Evolutionary conservation across 2,329 filamentous ascomycete species (phyloP), one percentile per base, ranked within the genome.

Genomic region (Hortaea sp.): DNA sequence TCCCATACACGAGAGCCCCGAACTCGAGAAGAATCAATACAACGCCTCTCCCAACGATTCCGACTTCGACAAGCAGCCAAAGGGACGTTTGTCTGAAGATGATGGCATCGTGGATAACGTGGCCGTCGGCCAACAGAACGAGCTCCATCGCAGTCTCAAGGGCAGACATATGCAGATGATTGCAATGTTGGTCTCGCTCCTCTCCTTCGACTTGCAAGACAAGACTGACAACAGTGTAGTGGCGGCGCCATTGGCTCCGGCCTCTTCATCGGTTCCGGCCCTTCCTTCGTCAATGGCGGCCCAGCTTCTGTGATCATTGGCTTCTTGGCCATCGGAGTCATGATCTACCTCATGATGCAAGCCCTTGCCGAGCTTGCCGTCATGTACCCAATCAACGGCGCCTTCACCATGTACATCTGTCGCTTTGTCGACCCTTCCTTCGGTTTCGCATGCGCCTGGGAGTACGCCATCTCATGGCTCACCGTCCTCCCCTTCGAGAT

Each of bases 131-230:
- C 20, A 20, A 20, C 20, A 20, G 4, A 20, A 44, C 34, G 20
- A 20, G 20, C 20, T 20, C 20, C 20, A 20, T 4, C 44, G 44
- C 44, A 27, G 12, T 2, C 29, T 46, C 20, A 42, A 94, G 68
- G 81, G 82, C 13, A 76, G 88, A 41, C 90, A 97, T 71, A 63
- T 95, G 62, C 89, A 95, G 70, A 95, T 95, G 90, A 95, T 95
- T 72, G 90, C 90, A 10, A 94, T 95, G 20, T 20, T 20, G 20
- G 20, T 20, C n/a, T 20, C 20, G 20, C 20, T 20, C 20, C 20
- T 20, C 20, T 20, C 20, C 20, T 20, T 20, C 4, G 20, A 20
- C 20, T 20, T 4, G 20, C 20, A 20, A 20, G 20, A 20, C 20
- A 39, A 37, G 4, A 10, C 12, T 10, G 3, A 37, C 28, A 5